Evolutionary conservation across 495 filamentous ascomycete species (phyloP).

Genomic region (Annulohypoxylon nitens): DNA sequence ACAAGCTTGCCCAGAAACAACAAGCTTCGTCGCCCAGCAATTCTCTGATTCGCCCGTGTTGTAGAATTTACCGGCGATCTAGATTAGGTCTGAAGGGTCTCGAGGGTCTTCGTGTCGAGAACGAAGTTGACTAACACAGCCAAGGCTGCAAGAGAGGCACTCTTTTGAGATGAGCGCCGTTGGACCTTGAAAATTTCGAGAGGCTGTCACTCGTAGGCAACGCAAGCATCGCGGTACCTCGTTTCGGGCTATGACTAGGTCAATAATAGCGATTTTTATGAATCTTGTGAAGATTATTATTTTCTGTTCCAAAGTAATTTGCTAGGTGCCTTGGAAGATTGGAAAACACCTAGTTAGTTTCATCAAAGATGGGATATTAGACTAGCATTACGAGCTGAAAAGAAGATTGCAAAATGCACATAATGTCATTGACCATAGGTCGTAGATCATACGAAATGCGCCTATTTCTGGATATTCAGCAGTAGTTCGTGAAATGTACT

Average conservation of each 20-base stretch:
- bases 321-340: not conserved
- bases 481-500: not conserved
- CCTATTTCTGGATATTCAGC: constrained; percentile 16
- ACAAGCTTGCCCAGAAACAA: constrained; percentile 18
- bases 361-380: not conserved
- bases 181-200: constrained; percentile 8
- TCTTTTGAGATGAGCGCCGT: not conserved
- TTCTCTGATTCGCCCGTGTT: constrained; percentile 25
- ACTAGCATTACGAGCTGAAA: constrained; percentile 4
- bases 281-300: not conserved
- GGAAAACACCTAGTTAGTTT: not conserved
- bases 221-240: not conserved
- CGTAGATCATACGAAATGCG: constrained; percentile 37
- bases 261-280: constrained; percentile 7
- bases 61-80: constrained; percentile 28
- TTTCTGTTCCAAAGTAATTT: not conserved
- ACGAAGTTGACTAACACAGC: constrained; percentile 25
- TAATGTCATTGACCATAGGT: not conserved
- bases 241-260: constrained; percentile 7
- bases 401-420: constrained; percentile 3
- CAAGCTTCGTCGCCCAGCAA: constrained; percentile 35
- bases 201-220: constrained; percentile 7
- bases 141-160: constrained; percentile 23
- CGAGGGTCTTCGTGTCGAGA: constrained; percentile 23
- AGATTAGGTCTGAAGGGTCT: constrained; percentile 15